A percentile compares a stretch with the other conserved stretches of the same genome.
phyloP scores from a whole-genome alignment of 805 yeast species.

The Nakazawaea wickerhamii region DNA sequence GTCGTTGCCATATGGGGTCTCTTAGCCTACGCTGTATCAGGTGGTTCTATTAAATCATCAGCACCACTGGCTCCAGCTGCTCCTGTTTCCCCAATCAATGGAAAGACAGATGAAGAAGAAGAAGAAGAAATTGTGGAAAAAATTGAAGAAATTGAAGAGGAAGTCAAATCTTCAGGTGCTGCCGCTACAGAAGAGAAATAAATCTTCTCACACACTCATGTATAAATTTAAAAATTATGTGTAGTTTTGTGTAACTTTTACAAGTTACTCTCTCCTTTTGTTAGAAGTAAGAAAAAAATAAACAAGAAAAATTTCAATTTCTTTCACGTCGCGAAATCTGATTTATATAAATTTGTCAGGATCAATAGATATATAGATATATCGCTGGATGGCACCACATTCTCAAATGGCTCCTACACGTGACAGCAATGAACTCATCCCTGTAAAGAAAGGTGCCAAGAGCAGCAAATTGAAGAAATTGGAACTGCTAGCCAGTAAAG shows the following conservation, averaged over 20 bases:
- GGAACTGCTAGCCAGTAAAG: constrained; percentile 2
- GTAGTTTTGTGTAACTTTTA: too few species aligned
- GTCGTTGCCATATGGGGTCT: constrained; percentile 38
- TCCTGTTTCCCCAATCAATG: constrained; percentile 2
- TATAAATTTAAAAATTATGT: too few species aligned
- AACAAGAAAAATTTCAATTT: too few species aligned
- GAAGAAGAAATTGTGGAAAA: constrained; percentile 4
- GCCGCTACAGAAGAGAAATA: background rate
- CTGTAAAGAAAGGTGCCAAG: background rate
- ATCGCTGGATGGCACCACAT: too few species aligned
- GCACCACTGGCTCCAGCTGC: constrained; percentile 7
- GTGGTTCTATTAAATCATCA: constrained; percentile 12
- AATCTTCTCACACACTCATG: too few species aligned
- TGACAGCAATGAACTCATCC: background rate
- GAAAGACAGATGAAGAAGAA: constrained; percentile 2
- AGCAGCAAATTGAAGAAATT: constrained; percentile 6
- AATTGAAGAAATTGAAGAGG: constrained; percentile 16
- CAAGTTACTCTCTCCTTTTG: too few species aligned
- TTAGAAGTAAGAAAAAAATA: too few species aligned
- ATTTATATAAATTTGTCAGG: too few species aligned
- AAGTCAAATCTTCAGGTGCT: constrained; percentile 3
- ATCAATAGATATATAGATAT: too few species aligned
- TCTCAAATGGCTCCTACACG: background rate
- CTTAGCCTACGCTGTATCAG: constrained; percentile 25
- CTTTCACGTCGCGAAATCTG: too few species aligned